Evolutionary conservation across 495 filamentous ascomycete species (phyloP).

Genomic region (Aspergillus conjunctus): DNA sequence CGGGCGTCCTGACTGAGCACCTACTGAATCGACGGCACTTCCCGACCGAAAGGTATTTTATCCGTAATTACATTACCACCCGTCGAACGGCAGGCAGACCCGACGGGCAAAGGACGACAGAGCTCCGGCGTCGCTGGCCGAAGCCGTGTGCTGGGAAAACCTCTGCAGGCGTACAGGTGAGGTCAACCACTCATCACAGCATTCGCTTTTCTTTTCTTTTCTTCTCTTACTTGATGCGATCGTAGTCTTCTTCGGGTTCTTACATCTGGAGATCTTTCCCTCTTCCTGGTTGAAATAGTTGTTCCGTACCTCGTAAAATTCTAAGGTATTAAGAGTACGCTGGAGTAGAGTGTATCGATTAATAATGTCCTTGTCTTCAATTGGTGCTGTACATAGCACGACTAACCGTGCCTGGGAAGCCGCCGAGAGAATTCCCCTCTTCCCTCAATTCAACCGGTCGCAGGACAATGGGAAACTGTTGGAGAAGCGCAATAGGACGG

Average conservation of each 20-base stretch:
- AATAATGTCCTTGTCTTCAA: background rate
- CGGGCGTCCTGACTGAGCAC: background rate
- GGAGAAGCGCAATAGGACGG: slow-evolving; percentile 6
- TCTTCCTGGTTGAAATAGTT: no score
- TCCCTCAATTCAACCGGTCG: background rate
- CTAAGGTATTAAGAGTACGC: no score
- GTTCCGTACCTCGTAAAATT: background rate
- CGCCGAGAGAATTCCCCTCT: slow-evolving; percentile 2
- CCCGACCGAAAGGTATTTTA: slow-evolving; percentile 4
- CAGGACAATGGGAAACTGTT: slow-evolving; percentile 2
- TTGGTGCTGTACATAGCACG: background rate
- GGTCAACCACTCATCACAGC: no score
- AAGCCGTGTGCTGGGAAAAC: background rate
- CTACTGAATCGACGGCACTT: background rate
- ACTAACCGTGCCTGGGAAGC: background rate
- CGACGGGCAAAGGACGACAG: slow-evolving; percentile 14
- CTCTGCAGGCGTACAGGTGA: no score
- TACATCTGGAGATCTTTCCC: no score
- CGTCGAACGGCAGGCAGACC: slow-evolving; percentile 19
- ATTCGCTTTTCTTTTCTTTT: no score
- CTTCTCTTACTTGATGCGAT: no score
- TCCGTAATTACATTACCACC: slow-evolving; percentile 19
- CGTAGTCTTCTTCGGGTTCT: no score
- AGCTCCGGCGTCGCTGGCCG: slow-evolving; percentile 5
- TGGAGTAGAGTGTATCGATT: background rate